Conservation (phyloP, 257 asterid genomes). For the Nicotiana benthamiana region DNA sequence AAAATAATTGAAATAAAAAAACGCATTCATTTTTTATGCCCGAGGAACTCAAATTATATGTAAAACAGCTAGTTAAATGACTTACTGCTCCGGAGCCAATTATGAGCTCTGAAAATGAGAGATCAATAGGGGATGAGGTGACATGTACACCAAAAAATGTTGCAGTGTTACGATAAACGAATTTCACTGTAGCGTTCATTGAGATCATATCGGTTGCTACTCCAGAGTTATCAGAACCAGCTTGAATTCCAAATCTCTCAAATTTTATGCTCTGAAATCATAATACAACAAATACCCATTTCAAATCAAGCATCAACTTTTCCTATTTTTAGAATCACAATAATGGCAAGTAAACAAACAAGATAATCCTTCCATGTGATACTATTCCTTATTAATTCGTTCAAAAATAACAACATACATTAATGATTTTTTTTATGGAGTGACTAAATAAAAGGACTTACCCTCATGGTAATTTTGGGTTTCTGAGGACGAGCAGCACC, state of each 20-base stretch:
- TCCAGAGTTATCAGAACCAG: conserved; percentile 74
- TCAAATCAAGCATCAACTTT: neutral
- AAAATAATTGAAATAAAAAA: neutral
- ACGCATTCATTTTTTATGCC: neutral
- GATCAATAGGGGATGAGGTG: conserved; percentile 61
- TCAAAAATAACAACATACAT: neutral
- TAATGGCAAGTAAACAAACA: neutral
- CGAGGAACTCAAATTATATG: neutral
- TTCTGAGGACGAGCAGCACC: conserved; percentile 88
- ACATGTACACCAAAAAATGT: conserved; percentile 89
- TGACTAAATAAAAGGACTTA: neutral
- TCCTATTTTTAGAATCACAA: neutral
- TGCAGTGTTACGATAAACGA: conserved; percentile 57
- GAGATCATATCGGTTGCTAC: conserved; percentile 79
- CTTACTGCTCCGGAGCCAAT: conserved; percentile 70
- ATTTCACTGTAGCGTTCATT: conserved; percentile 63
- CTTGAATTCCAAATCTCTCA: conserved; percentile 59
- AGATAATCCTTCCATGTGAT: neutral
- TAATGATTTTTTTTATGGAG: too few relatives aligned
- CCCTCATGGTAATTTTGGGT: conserved; percentile 74
- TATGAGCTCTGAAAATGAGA: conserved; percentile 51
- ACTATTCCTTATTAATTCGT: neutral
- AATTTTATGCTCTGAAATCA: conserved; percentile 63
- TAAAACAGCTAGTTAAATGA: neutral
- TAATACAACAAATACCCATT: neutral